Base-by-base conservation (phyloP, 192 early-diverging fungal species). In the Coemansia sp. region DNA sequence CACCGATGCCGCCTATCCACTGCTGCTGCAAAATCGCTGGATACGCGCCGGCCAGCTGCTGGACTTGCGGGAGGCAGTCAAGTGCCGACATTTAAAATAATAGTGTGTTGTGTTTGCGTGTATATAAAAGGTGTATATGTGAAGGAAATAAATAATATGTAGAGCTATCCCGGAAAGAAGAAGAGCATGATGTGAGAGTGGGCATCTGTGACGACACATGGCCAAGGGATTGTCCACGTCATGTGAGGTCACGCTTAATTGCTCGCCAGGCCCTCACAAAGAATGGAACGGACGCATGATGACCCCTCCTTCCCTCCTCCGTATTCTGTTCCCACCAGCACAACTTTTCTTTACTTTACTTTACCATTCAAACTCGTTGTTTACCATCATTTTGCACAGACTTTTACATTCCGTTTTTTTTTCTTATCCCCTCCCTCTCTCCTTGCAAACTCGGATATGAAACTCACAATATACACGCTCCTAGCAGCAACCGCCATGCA, bases 11-110 rank as follows among this genome's bases (percentile, higher is more conserved):
- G 22, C 47, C 69, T 36, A 61, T 41, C 82, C 82, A 84, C 41
- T 76, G 61, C 41, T 53, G 62, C 52, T 64, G 62, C 43, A 84
- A 68, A 27, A 80, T 44, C 33, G 62, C 57, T 24, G 78, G 82
- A 57, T 74, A 76, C 62, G 53, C 64, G 16, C 53, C 62, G 7
- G 78, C 78, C 39, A 84, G 64, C 27, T 74, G 65, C 81, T 83
- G 81, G 57, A 70, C 69, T 20, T 46, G 73, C 62, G 71, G 60
- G 57, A 71, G 61, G 22, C 65, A 57, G 44, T 55, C 71, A 18
- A 73, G 71, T 8, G 58, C 71, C 36, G 71, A 73, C 24, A 47
- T 58, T 61, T 57, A 9, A 53, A 20, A 38, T 36, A 36, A 18
- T 7, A 61, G 34, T 61, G n/a, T 60, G 57, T 13, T 36, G 33